Percentiles rank a stretch among this genome's conserved stretches.
Evolutionary conservation across 805 yeast genomes (phyloP).

Genomic region (Saturnispora galanensis): DNA sequence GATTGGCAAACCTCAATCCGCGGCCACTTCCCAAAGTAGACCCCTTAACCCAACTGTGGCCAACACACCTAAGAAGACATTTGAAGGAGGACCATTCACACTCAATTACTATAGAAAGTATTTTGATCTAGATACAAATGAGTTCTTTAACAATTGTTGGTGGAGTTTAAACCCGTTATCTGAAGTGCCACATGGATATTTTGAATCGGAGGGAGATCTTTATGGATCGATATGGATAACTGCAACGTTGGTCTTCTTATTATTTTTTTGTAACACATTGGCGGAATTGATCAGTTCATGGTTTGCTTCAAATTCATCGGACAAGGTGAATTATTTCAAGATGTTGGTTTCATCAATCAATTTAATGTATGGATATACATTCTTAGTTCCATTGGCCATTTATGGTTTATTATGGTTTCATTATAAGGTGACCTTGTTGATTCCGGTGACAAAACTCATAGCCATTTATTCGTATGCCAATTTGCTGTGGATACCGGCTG

Average conservation of each 20-base stretch:
- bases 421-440: constrained; percentile 38
- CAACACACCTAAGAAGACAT: constrained; percentile 17
- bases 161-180: constrained; percentile 49
- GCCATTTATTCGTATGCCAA: constrained; percentile 82
- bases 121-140: constrained; percentile 60
- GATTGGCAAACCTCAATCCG: neutral
- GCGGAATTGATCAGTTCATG: constrained; percentile 50
- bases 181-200: constrained; percentile 25
- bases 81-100: constrained; percentile 41
- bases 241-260: constrained; percentile 62
- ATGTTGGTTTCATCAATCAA: constrained; percentile 59
- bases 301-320: constrained; percentile 27
- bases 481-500: constrained; percentile 77
- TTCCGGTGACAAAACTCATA: constrained; percentile 48
- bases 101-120: constrained; percentile 51
- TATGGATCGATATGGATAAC: constrained; percentile 92
- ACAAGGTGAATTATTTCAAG: constrained; percentile 44
- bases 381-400: constrained; percentile 49
- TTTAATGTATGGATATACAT: constrained; percentile 67
- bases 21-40: neutral
- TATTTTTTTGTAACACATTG: constrained; percentile 69
- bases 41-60: neutral
- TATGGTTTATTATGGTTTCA: constrained; percentile 44
- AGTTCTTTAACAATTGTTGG: constrained; percentile 45
- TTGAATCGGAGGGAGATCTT: constrained; percentile 49